Base-by-base conservation (phyloP, 2,329 filamentous ascomycete species). In the Dactylella cylindrospora region DNA sequence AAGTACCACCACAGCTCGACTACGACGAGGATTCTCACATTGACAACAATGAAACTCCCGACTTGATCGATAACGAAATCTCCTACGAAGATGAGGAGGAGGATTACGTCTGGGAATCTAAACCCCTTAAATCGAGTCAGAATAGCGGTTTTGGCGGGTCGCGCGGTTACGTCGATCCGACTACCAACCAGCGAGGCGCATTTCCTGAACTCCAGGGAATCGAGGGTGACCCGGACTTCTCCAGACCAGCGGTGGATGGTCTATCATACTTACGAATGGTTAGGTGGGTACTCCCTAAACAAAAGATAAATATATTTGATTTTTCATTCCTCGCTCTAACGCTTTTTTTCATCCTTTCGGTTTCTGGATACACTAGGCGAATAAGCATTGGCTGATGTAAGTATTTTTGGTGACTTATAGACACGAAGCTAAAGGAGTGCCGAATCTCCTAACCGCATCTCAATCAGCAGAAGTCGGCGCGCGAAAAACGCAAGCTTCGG, bases 191-290 rank as follows among this genome's bases (percentile, higher is more conserved):
- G 35, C 66, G 68, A 31, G 67, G 67, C 28, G 67, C 66, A 35
- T 69, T 69, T 25, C 68, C 67, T 10, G 57, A 55, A 13, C 57
- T 64, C 9, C 49, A 64, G 26, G 66, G 66, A 5, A 23, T 67
- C 8, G 66, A 68, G n/a, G 65, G 65, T 8, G 52, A 62, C 9
- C 50, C 45, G 7, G 60, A 65, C 49, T 66, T 69, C 26, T 68
- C 62, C 8, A 60, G 67, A 6, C 68, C 67, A 2, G 66, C 67
- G 0, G 50, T 53, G 12, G 67, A 69, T 36, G 68, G 68, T 3
- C 29, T 69, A 28, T 66, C 67, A 23, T 69, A 69, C 39, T 46
- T 69, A 15, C 66, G 67, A 23, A 69, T 69, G 68, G 67, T 69
- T 19, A 65, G 68, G 67, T 69, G 38, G 36, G 50, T 55, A 22